Evolutionary conservation across 495 filamentous ascomycete genomes (phyloP).

Genomic region (Lepraria neglecta): DNA sequence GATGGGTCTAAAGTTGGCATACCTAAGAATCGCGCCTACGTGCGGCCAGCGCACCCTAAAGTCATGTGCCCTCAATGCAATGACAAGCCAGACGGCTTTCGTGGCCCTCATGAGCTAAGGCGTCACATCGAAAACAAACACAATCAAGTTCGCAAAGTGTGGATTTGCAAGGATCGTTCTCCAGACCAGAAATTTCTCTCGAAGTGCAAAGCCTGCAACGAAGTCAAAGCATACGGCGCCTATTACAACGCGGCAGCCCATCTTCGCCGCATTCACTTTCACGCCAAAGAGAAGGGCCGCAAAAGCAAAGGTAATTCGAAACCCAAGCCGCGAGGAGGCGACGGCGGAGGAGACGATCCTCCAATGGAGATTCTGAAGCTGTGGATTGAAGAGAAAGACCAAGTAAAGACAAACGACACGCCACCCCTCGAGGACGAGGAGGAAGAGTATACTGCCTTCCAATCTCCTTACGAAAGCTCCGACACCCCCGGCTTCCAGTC

Average conservation of each 20-base stretch:
- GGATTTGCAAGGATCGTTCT: slow-evolving; percentile 67
- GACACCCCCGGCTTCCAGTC: too few species aligned
- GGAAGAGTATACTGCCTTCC: too few species aligned
- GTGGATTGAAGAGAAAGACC: slow-evolving; percentile 72
- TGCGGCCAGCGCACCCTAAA: slow-evolving; percentile 69
- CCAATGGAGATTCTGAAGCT: slow-evolving; percentile 72
- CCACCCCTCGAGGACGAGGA: background rate
- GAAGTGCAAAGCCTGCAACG: slow-evolving; percentile 83
- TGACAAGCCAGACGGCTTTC: slow-evolving; percentile 77
- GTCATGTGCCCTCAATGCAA: slow-evolving; percentile 68
- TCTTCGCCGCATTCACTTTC: slow-evolving; percentile 83
- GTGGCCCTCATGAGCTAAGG: slow-evolving; percentile 87
- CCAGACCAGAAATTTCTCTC: slow-evolving; percentile 55
- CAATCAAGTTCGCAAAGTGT: slow-evolving; percentile 61
- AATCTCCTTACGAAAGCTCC: too few species aligned
- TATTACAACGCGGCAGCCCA: slow-evolving; percentile 97
- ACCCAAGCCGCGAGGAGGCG: slow-evolving; percentile 65
- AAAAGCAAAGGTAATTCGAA: slow-evolving; percentile 49
- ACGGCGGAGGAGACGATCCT: slow-evolving; percentile 76
- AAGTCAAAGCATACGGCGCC: slow-evolving; percentile 73
- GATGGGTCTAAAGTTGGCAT: slow-evolving; percentile 60
- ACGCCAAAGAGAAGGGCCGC: slow-evolving; percentile 48
- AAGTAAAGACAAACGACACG: slow-evolving; percentile 16
- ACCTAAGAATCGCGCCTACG: slow-evolving; percentile 57
- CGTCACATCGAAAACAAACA: slow-evolving; percentile 82